A percentile compares a stretch with the other conserved stretches of the same genome.
Evolutionary conservation across 176 grass and related monocot species (phyloP).

Genomic region (Phragmites australis): DNA sequence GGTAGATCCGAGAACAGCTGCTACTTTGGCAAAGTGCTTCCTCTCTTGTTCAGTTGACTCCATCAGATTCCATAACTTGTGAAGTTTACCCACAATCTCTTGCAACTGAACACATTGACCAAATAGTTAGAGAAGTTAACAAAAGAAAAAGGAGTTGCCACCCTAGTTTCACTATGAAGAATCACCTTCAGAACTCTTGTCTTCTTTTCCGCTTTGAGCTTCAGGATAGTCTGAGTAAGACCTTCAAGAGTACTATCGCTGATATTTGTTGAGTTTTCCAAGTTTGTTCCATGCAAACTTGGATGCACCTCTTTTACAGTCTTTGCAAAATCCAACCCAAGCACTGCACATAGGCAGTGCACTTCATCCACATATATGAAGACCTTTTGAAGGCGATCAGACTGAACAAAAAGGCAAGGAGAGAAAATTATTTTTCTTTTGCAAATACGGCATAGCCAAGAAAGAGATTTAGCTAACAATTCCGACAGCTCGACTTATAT

Average conservation of each 20-base stretch:
- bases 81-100: constrained; percentile 64
- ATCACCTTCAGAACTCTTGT: constrained; percentile 69
- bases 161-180: not conserved
- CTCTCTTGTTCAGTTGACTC: constrained; percentile 88
- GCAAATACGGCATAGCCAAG: not conserved
- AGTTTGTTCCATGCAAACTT: constrained; percentile 69
- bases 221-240: constrained; percentile 77
- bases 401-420: constrained; percentile 50
- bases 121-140: constrained; percentile 31
- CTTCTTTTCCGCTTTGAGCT: constrained; percentile 77
- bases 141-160: not conserved
- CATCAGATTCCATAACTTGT: constrained; percentile 89
- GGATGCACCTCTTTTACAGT: constrained; percentile 77
- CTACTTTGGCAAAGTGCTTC: constrained; percentile 56
- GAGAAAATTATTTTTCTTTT: constrained; percentile 6
- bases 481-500: constrained; percentile 14
- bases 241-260: constrained; percentile 82
- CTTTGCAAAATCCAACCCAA: constrained; percentile 82
- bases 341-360: constrained; percentile 71
- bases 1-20: constrained; percentile 51
- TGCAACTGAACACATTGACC: constrained; percentile 63
- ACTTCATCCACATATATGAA: constrained; percentile 84
- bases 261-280: constrained; percentile 76
- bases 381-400: constrained; percentile 90
- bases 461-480: constrained; percentile 20